These are phyloP conservation scores for Rhodomyrtus tomentosa DNA, from an alignment of 345 rosid genomes.

Conservation along the genomic window DNA sequence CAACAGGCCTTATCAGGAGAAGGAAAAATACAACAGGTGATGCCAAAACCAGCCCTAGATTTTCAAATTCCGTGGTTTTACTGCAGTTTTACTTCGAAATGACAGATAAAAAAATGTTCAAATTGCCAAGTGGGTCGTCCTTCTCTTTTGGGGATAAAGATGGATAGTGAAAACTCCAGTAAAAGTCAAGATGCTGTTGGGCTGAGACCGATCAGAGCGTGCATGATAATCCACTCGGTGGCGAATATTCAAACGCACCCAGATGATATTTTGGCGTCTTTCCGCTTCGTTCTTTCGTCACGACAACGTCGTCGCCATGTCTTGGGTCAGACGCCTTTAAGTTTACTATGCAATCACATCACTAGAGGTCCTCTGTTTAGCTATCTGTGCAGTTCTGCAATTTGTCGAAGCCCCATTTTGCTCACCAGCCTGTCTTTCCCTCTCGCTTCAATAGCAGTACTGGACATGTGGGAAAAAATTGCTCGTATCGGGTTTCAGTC, in stretches of 20 bases:
- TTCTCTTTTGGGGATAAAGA: neutral
- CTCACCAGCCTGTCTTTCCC: neutral
- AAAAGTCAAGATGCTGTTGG: neutral
- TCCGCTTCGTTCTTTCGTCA: neutral
- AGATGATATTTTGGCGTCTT: neutral
- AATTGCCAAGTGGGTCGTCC: neutral
- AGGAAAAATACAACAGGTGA: neutral
- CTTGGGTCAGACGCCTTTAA: neutral
- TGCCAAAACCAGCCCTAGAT: neutral
- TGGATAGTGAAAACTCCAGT: neutral
- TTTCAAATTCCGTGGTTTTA: neutral
- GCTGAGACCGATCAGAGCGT: neutral
- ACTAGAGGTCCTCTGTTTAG: neutral
- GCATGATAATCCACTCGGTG: neutral
- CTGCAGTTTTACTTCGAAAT: neutral
- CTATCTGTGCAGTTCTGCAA: neutral
- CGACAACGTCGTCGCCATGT: neutral
- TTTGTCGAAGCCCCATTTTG: neutral
- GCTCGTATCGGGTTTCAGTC: neutral
- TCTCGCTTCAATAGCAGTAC: neutral
- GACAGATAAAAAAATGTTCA: neutral
- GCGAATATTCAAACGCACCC: neutral
- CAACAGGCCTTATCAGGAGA: neutral
- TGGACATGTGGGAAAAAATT: neutral
- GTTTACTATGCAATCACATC: neutral